phyloP scores from a whole-genome alignment of 2,329 filamentous ascomycete genomes.

The Clathrospora elynae region DNA sequence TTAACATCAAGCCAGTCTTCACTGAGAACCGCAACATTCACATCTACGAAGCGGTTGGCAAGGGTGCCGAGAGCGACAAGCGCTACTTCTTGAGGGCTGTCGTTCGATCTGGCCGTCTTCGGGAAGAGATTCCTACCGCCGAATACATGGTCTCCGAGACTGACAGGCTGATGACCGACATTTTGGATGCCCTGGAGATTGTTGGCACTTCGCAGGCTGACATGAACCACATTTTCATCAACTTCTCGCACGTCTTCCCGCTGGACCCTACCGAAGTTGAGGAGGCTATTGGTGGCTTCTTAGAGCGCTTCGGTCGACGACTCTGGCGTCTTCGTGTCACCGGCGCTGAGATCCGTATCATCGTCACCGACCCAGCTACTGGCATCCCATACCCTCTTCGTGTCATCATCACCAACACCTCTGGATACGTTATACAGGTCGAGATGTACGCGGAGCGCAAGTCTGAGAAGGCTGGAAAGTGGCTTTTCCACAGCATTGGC shows the following conservation, averaged over 20 bases:
- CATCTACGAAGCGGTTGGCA: conserved; percentile 95
- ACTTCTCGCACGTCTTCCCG: conserved; percentile 97
- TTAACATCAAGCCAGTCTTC: conserved; percentile 97
- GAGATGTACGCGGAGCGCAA: conserved; percentile 98
- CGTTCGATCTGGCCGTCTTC: conserved; percentile 88
- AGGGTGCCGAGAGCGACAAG: conserved; percentile 94
- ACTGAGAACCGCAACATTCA: conserved; percentile 99
- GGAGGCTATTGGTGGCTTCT: conserved; percentile 89
- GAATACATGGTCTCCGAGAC: conserved; percentile 98
- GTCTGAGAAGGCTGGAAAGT: conserved; percentile 90
- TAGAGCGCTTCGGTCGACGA: conserved; percentile 93
- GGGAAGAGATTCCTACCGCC: conserved; percentile 96
- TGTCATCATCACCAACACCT: conserved; percentile 97
- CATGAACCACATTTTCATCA: conserved; percentile 99
- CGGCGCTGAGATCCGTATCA: conserved; percentile 96
- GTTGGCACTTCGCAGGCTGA: conserved; percentile 99
- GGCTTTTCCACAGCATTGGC: conserved; percentile 97
- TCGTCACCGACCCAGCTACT: conserved; percentile 88
- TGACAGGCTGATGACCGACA: conserved; percentile 95
- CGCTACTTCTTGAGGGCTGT: conserved; percentile 97
- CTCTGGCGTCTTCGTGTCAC: conserved; percentile 96
- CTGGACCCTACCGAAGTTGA: conserved; percentile 88
- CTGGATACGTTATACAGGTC: conserved; percentile 95
- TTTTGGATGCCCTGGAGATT: conserved; percentile 95
- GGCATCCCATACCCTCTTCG: conserved; percentile 88